Percentiles rank a stretch among this genome's conserved stretches.
These are phyloP conservation scores for Dryas drummondii DNA, from an alignment of 306 rosid species.

Conservation along the genomic window DNA sequence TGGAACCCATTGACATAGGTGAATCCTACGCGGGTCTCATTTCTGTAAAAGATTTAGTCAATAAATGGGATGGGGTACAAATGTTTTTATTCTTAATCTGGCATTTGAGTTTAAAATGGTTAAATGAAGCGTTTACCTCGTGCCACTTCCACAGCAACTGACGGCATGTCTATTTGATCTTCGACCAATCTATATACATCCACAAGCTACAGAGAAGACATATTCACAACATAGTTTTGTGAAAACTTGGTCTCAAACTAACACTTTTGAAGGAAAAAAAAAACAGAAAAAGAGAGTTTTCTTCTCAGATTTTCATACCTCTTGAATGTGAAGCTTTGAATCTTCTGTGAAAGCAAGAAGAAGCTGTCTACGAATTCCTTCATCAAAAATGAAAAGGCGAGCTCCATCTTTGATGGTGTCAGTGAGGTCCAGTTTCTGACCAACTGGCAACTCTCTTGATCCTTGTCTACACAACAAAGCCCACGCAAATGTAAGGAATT, in stretches of 20 bases:
- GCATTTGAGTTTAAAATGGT: background rate
- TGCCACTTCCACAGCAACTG: slow-evolving; percentile 86
- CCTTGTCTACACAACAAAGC: slow-evolving; percentile 43
- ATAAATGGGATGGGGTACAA: background rate
- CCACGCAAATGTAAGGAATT: slow-evolving; percentile 25
- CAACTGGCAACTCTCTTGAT: slow-evolving; percentile 49
- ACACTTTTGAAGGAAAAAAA: background rate
- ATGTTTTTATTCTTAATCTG: background rate
- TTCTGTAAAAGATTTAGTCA: background rate
- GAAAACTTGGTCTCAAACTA: background rate
- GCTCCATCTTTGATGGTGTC: slow-evolving; percentile 97
- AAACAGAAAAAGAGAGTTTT: background rate
- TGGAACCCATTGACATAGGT: background rate
- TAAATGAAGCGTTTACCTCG: slow-evolving; percentile 52
- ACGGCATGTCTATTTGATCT: slow-evolving; percentile 78
- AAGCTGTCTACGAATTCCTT: slow-evolving; percentile 87
- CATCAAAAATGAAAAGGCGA: slow-evolving; percentile 82
- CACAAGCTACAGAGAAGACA: slow-evolving; percentile 66
- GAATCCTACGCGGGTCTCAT: background rate
- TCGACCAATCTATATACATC: slow-evolving; percentile 89
- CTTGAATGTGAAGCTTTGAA: slow-evolving; percentile 93
- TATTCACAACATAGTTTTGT: slow-evolving; percentile 21
- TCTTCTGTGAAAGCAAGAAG: slow-evolving; percentile 97
- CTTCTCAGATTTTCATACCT: slow-evolving; percentile 46
- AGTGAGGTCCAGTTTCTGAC: slow-evolving; percentile 81